Conservation (phyloP, 768 basidiomycete species). For the Fibroporia radiculosa region DNA sequence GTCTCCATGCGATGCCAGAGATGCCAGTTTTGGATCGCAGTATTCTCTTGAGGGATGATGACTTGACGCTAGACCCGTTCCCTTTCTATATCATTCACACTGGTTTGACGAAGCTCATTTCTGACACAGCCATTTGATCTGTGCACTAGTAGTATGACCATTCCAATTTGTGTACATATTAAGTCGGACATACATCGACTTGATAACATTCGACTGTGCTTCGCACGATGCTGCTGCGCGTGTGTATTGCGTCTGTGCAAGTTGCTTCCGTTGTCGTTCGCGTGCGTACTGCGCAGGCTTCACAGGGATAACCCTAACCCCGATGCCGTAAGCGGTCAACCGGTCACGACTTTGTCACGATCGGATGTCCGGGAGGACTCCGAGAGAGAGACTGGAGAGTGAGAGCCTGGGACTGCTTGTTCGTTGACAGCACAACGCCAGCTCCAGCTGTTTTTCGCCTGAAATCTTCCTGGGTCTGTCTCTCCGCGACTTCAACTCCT, state of each 20-base stretch:
- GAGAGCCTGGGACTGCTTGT: too few species aligned
- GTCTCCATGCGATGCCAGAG: background rate
- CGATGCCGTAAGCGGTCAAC: too few species aligned
- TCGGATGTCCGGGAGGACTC: background rate
- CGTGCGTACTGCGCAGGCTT: too few species aligned
- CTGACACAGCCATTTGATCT: background rate
- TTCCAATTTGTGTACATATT: background rate
- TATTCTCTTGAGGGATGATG: background rate
- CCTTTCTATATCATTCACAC: background rate
- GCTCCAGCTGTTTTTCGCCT: background rate
- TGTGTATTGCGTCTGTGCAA: too few species aligned
- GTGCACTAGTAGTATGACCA: background rate
- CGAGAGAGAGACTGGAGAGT: background rate
- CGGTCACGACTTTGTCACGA: background rate
- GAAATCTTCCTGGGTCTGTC: background rate
- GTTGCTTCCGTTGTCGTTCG: too few species aligned
- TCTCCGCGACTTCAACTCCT: background rate
- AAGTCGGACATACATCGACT: background rate
- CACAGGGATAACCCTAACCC: too few species aligned
- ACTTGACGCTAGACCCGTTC: background rate
- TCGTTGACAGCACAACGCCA: background rate
- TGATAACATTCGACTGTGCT: background rate
- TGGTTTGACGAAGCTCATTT: background rate
- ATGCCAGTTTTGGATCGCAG: background rate
- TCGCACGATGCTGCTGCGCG: background rate